Evolutionary conservation across 768 basidiomycete genomes (phyloP).

Genomic region (Tubosaeta sp.): DNA sequence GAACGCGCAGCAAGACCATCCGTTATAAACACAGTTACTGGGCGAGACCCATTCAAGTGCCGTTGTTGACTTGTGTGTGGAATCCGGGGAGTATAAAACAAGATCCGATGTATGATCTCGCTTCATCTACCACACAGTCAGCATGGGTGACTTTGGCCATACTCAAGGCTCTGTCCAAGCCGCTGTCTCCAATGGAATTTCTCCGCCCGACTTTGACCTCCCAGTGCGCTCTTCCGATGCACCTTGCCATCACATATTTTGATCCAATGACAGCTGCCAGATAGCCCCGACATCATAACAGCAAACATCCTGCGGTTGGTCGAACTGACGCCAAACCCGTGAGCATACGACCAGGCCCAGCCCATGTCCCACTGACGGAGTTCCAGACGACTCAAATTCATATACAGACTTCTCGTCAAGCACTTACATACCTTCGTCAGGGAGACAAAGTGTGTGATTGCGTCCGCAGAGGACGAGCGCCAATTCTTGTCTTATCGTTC

Average conservation of each 20-base stretch:
- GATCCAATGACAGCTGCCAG: slow-evolving; percentile 37
- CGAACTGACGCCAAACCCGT: slow-evolving; percentile 38
- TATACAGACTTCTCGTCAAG: slow-evolving; percentile 49
- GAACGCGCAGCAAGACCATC: too few relatives aligned
- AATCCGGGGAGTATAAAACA: neutral
- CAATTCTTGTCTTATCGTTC: neutral
- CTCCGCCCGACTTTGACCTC: slow-evolving; percentile 35
- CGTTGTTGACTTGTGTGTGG: neutral
- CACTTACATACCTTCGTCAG: slow-evolving; percentile 73
- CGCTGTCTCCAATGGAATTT: slow-evolving; percentile 40
- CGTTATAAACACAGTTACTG: too few relatives aligned
- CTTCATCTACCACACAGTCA: neutral
- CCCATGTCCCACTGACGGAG: neutral
- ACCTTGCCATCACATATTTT: neutral
- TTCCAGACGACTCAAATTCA: slow-evolving; percentile 40
- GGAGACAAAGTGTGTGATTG: slow-evolving; percentile 52
- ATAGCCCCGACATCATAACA: slow-evolving; percentile 47
- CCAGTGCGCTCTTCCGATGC: slow-evolving; percentile 31
- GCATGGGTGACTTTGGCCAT: slow-evolving; percentile 11
- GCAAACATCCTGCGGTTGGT: slow-evolving; percentile 40
- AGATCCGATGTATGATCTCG: neutral
- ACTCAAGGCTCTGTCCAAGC: slow-evolving; percentile 8
- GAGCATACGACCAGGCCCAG: slow-evolving; percentile 7
- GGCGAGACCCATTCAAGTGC: too few relatives aligned
- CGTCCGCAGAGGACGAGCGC: neutral